These are phyloP conservation scores for Babesia sp. DNA, from an alignment of 169 alveolate genomes.

Conservation along the genomic window DNA sequence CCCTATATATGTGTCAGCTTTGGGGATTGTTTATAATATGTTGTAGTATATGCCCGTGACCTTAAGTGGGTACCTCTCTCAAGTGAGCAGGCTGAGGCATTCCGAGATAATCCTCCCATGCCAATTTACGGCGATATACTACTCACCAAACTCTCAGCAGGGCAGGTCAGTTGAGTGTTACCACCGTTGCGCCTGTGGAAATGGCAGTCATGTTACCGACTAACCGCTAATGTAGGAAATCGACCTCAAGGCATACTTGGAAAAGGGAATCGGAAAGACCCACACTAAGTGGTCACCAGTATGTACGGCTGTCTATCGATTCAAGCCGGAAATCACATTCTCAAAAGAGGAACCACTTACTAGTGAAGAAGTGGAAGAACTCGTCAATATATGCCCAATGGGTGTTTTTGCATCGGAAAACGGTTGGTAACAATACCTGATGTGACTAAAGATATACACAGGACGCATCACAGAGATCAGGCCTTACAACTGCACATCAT, in stretches of 20 bases:
- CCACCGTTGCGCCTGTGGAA: not conserved
- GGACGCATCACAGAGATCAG: constrained; percentile 85
- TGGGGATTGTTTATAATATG: constrained; percentile 5
- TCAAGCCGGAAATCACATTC: constrained; percentile 83
- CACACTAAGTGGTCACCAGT: constrained; percentile 99
- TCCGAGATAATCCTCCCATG: constrained; percentile 83
- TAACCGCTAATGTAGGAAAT: constrained; percentile 77
- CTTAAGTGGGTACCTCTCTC: constrained; percentile 92
- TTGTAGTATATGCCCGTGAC: constrained; percentile 87
- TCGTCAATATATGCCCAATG: constrained; percentile 91
- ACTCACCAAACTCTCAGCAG: constrained; percentile 94
- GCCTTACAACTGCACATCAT: constrained; percentile 93
- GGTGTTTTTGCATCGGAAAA: constrained; percentile 92
- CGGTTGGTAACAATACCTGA: constrained; percentile 17
- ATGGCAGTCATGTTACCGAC: too few species aligned
- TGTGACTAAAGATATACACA: not conserved
- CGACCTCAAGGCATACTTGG: constrained; percentile 89
- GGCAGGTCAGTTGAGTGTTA: constrained; percentile 74
- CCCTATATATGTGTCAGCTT: too few species aligned
- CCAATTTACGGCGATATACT: constrained; percentile 93
- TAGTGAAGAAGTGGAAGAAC: constrained; percentile 87
- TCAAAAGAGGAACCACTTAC: constrained; percentile 71
- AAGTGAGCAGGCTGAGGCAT: constrained; percentile 81
- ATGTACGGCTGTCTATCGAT: constrained; percentile 96
- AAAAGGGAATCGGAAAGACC: constrained; percentile 95